phyloP scores from a whole-genome alignment of 768 basidiomycete species.

The Lenzites betulinus region DNA sequence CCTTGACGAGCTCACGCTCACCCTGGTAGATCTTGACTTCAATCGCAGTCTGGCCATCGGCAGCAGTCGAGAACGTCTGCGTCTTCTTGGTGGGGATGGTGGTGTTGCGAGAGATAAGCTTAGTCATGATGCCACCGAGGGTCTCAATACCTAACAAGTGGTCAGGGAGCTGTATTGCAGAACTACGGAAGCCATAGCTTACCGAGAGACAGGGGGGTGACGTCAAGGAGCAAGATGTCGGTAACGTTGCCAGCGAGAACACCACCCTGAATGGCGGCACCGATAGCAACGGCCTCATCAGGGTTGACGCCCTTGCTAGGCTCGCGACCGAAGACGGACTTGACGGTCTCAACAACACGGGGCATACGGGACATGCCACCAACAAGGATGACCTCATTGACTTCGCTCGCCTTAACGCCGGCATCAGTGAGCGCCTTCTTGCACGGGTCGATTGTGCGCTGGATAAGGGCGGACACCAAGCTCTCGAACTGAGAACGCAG shows the following conservation, averaged over 20 bases:
- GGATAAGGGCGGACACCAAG: conserved; percentile 79
- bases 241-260: conserved; percentile 96
- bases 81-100: conserved; percentile 99
- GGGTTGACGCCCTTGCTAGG: conserved; percentile 99
- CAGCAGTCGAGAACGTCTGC: conserved; percentile 97
- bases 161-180: background rate
- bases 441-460: conserved; percentile 93
- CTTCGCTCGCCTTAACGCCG: conserved; percentile 87
- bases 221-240: conserved; percentile 92
- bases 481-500: conserved; percentile 88
- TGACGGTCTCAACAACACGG: conserved; percentile 90
- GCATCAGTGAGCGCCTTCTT: conserved; percentile 96
- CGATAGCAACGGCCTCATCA: conserved; percentile 98
- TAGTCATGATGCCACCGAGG: conserved; percentile 78
- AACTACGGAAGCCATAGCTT: conserved; percentile 29
- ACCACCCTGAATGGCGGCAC: conserved; percentile 97
- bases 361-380: conserved; percentile 99
- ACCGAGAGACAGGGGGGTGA: conserved; percentile 96
- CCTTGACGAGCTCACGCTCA: conserved; percentile 96
- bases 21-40: conserved; percentile 99
- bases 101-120: conserved; percentile 82
- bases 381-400: conserved; percentile 96
- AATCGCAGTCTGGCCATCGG: conserved; percentile 98
- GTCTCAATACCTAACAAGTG: conserved; percentile 77
- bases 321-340: conserved; percentile 91